These are phyloP conservation scores for Alternaria sp. DNA, from an alignment of 2,329 filamentous ascomycete genomes.

Conservation along the genomic window DNA sequence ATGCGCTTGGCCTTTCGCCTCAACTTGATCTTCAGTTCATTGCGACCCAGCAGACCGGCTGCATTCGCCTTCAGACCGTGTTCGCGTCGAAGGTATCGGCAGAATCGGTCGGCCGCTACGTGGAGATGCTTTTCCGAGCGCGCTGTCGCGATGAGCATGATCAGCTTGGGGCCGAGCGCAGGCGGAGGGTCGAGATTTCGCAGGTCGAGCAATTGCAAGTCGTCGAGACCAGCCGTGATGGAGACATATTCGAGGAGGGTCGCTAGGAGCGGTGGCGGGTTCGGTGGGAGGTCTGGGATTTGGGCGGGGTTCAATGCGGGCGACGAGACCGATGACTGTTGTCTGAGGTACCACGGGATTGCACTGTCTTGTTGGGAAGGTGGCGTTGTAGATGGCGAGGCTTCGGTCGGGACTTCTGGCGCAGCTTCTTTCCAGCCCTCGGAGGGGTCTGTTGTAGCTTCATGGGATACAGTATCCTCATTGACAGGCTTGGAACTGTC, in stretches of 20 bases:
- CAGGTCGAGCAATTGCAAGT: slow-evolving; percentile 80
- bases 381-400: slow-evolving; percentile 5
- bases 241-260: slow-evolving; percentile 79
- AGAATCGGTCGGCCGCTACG: slow-evolving; percentile 86
- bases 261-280: slow-evolving; percentile 73
- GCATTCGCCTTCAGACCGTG: slow-evolving; percentile 78
- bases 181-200: slow-evolving; percentile 84
- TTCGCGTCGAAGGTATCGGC: slow-evolving; percentile 79
- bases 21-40: slow-evolving; percentile 88
- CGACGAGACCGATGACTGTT: slow-evolving; percentile 51
- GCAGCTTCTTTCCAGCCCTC: slow-evolving; percentile 5
- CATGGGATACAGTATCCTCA: neutral
- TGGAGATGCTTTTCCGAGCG: slow-evolving; percentile 93
- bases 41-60: slow-evolving; percentile 86
- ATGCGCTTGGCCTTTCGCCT: slow-evolving; percentile 80
- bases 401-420: slow-evolving; percentile 4
- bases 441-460: neutral
- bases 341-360: slow-evolving; percentile 81
- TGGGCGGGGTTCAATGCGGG: slow-evolving; percentile 59
- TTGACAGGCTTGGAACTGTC: neutral
- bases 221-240: slow-evolving; percentile 84
- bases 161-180: slow-evolving; percentile 82
- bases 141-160: slow-evolving; percentile 93
- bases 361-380: slow-evolving; percentile 15
- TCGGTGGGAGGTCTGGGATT: slow-evolving; percentile 69